These are phyloP conservation scores for Aurifilum marmelostoma DNA, from an alignment of 2,329 filamentous ascomycete genomes.

Conservation along the genomic window DNA sequence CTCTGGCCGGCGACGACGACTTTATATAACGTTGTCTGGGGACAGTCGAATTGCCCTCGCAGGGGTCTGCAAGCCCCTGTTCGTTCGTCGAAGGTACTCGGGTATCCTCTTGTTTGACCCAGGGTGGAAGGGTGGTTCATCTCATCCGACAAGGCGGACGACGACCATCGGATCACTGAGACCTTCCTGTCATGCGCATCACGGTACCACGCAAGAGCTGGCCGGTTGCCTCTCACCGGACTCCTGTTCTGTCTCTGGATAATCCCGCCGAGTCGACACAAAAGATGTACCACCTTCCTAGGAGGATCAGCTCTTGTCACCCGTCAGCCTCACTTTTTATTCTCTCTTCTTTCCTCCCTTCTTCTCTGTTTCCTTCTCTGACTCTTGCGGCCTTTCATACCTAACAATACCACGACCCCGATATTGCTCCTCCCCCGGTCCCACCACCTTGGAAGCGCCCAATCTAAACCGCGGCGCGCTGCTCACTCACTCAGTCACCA, in stretches of 20 bases:
- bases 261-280: neutral
- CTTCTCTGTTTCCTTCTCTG: neutral
- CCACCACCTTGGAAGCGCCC: neutral
- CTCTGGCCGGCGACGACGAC: neutral
- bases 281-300: conserved; percentile 3
- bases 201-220: conserved; percentile 23
- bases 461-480: neutral
- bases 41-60: conserved; percentile 6
- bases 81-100: conserved; percentile 15
- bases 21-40: neutral
- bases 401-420: neutral
- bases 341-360: neutral
- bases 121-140: conserved; percentile 20
- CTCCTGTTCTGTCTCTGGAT: conserved; percentile 5
- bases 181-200: conserved; percentile 24
- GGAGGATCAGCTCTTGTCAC: neutral
- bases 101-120: conserved; percentile 15
- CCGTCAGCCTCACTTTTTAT: neutral
- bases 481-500: neutral
- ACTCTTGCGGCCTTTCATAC: neutral
- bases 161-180: conserved; percentile 16
- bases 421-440: conserved; percentile 2
- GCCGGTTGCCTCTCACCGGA: conserved; percentile 13
- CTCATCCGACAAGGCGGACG: conserved; percentile 15
- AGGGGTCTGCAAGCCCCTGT: conserved; percentile 23